Evolutionary conservation across 495 filamentous ascomycete genomes (phyloP).

Genomic region (Cercophora samala): DNA sequence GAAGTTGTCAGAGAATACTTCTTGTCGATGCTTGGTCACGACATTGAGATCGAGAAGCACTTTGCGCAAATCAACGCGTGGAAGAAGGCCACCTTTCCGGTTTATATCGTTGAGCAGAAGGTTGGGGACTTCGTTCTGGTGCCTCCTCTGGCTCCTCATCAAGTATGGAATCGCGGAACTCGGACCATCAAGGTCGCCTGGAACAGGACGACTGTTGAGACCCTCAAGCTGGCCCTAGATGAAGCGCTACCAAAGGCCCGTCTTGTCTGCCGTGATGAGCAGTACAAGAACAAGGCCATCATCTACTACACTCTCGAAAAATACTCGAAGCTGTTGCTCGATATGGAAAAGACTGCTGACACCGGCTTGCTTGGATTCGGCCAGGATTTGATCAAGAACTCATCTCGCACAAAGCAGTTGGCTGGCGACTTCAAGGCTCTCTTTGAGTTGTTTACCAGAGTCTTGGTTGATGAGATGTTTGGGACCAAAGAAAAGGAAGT

Average conservation of each 20-base stretch:
- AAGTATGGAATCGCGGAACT: constrained; percentile 97
- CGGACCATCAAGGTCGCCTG: constrained; percentile 95
- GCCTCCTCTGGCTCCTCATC: constrained; percentile 93
- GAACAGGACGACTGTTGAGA: constrained; percentile 95
- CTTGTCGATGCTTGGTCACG: constrained; percentile 83
- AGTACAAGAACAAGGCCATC: constrained; percentile 98
- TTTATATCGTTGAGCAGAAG: constrained; percentile 87
- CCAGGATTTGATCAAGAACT: constrained; percentile 45
- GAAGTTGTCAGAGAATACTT: constrained; percentile 87
- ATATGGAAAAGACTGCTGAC: constrained; percentile 46
- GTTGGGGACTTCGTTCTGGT: constrained; percentile 94
- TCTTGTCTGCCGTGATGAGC: constrained; percentile 94
- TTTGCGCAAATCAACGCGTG: constrained; percentile 93
- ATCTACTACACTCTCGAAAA: constrained; percentile 78
- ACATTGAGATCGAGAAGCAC: constrained; percentile 93
- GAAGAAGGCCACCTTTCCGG: constrained; percentile 86
- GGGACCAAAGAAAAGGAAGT: constrained; percentile 60
- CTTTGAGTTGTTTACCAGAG: constrained; percentile 69
- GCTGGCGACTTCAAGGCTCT: constrained; percentile 74
- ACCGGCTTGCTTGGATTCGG: constrained; percentile 42
- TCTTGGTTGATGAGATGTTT: constrained; percentile 84
- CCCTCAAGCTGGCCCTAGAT: constrained; percentile 74
- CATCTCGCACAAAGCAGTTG: constrained; percentile 61
- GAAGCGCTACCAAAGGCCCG: constrained; percentile 85
- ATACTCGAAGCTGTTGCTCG: constrained; percentile 64